Evolutionary conservation across 805 yeast species (phyloP), one percentile per base, ranked within the genome.

Genomic region (Tetrapisispora pingtungensis): DNA sequence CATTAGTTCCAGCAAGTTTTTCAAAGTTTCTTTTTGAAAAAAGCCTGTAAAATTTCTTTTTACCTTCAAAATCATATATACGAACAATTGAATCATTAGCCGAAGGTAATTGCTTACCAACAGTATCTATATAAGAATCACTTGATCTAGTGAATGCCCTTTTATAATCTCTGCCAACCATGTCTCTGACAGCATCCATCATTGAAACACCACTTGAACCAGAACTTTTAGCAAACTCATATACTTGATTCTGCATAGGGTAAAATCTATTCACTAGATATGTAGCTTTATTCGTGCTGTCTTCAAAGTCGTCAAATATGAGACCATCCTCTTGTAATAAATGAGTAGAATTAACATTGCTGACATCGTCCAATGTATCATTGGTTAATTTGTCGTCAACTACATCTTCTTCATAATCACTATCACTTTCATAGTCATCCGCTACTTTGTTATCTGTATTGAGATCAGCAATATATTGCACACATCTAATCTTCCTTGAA

Each of bases 11-110:
- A 0, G 66, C 58, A 14, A 66, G 57, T 18, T 52, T 55, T 15
- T 64, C 46, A 44, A 69, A 72, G 36, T 69, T 64, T 4, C 62
- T 56, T 38, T 71, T 70, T 0, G 80, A 69, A 48, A 79, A 70
- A 52, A 83, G 79, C 34, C 94, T 68, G 60, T 76, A 84, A 51
- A 78, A 84, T 55, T 84, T 82, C 46, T 73, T 70, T 50, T 87
- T 78, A 0, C 95, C 94, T 47, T 77, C 79, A 51, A 78, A 78
- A 55, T 84, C 94, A 47, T 77, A 76, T 15, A 80, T 79, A 49
- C 83, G 71, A 0, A 81, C 71, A 12, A 86, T 65, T 2, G 66
- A 46, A 57, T 65, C 44, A 58, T 65, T 38, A 57, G 46, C 44
- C 57, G 46, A 20, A 59, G 51, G 47, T 4, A 33, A 43, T 26